Percentiles rank a stretch among this genome's conserved stretches.
phyloP scores from a whole-genome alignment of 2,329 filamentous ascomycete species.

The Conoideocrella luteorostrata region DNA sequence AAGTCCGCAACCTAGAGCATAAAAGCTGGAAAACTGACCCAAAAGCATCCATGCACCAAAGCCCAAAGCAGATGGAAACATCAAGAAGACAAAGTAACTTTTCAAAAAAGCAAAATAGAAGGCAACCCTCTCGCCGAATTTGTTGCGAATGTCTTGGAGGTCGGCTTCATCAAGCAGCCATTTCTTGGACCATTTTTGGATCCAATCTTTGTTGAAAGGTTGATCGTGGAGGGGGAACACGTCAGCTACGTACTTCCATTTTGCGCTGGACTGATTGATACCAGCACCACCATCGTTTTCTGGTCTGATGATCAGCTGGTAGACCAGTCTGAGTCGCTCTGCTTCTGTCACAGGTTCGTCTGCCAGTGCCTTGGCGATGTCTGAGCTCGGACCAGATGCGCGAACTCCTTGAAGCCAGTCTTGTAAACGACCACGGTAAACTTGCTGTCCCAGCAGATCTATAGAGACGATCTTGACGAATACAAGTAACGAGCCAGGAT shows the following conservation, averaged over 20 bases:
- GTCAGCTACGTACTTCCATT: constrained; percentile 66
- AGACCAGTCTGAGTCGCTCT: constrained; percentile 80
- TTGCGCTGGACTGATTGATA: constrained; percentile 60
- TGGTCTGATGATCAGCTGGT: constrained; percentile 73
- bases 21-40: constrained; percentile 75
- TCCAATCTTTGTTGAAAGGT: constrained; percentile 66
- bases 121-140: constrained; percentile 77
- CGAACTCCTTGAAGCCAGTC: constrained; percentile 93
- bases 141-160: constrained; percentile 67
- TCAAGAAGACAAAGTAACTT: constrained; percentile 78
- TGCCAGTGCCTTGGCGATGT: constrained; percentile 61
- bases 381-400: constrained; percentile 65
- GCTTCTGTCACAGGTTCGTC: constrained; percentile 77
- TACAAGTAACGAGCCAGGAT: constrained; percentile 67
- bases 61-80: constrained; percentile 77
- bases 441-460: constrained; percentile 67
- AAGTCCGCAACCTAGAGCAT: constrained; percentile 70
- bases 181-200: constrained; percentile 68
- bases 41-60: constrained; percentile 73
- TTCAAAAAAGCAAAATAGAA: constrained; percentile 96
- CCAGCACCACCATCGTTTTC: constrained; percentile 72
- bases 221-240: constrained; percentile 78
- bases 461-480: constrained; percentile 77
- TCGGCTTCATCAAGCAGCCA: constrained; percentile 60
- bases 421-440: constrained; percentile 81